Percentiles rank a stretch among this genome's conserved stretches.
phyloP scores from a whole-genome alignment of 768 basidiomycete species.

The Serpula lacrymans region DNA sequence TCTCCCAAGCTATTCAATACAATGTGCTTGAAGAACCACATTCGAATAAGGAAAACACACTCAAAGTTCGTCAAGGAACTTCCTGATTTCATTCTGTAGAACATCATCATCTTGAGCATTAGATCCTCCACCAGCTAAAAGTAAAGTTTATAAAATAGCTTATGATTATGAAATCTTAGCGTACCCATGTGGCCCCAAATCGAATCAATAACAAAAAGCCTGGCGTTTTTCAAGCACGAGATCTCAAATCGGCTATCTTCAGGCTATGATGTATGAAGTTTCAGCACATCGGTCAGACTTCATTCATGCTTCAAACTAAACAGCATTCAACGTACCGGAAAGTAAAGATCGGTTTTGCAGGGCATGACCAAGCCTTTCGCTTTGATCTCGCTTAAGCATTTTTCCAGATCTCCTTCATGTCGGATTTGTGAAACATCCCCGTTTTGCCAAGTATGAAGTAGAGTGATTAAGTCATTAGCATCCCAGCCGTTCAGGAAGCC shows the following conservation, averaged over 20 bases:
- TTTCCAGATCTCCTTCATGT: slow-evolving; percentile 39
- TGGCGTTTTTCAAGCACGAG: slow-evolving; percentile 35
- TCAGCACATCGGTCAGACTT: not conserved
- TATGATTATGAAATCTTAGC: slow-evolving; percentile 8
- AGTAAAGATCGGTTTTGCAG: slow-evolving; percentile 56
- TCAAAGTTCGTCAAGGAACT: slow-evolving; percentile 39
- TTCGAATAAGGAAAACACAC: too few species aligned
- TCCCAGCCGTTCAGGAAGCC: slow-evolving; percentile 45
- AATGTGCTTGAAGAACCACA: too few species aligned
- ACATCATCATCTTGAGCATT: slow-evolving; percentile 40
- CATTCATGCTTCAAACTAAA: not conserved
- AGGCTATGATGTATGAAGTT: slow-evolving; percentile 32
- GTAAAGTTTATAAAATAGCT: slow-evolving; percentile 1
- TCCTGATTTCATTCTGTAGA: slow-evolving; percentile 39
- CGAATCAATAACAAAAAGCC: slow-evolving; percentile 48
- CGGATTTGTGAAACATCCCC: slow-evolving; percentile 46
- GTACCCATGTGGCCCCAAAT: slow-evolving; percentile 57
- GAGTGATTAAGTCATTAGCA: slow-evolving; percentile 50
- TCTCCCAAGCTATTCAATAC: too few species aligned
- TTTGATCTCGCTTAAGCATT: slow-evolving; percentile 39
- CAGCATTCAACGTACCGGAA: slow-evolving; percentile 35
- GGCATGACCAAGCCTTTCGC: slow-evolving; percentile 58
- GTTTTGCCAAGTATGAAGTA: slow-evolving; percentile 47
- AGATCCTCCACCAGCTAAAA: slow-evolving; percentile 41
- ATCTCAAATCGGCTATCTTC: slow-evolving; percentile 52